A percentile compares a stretch with the other conserved stretches of the same genome.
Conservation (phyloP, 2,329 filamentous ascomycete species). For the Colletotrichum shisoi region DNA sequence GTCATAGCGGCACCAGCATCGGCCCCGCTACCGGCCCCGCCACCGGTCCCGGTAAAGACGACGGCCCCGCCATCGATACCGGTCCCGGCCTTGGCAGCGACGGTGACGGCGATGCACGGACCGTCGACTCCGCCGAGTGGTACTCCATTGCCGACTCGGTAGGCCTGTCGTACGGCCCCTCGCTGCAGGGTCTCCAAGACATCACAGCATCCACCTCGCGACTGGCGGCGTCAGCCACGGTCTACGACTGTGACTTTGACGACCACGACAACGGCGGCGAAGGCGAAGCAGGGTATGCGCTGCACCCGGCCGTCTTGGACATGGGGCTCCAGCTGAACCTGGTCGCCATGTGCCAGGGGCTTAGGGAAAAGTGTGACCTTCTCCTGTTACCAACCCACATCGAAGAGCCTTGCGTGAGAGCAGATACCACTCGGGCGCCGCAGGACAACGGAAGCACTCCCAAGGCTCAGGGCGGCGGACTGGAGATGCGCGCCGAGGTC, state of each 20-base stretch:
- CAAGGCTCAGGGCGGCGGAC: neutral
- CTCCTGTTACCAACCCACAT: conserved; percentile 10
- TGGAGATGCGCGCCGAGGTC: neutral
- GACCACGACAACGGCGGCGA: neutral
- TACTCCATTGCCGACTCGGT: conserved; percentile 14
- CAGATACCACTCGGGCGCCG: neutral
- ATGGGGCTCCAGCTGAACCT: conserved; percentile 7
- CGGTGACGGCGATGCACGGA: conserved; percentile 4
- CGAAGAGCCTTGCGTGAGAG: neutral
- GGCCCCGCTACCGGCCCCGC: neutral
- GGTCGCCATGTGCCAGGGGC: conserved; percentile 23
- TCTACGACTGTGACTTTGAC: neutral
- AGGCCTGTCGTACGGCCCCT: conserved; percentile 8
- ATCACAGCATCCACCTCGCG: neutral
- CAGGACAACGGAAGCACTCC: neutral
- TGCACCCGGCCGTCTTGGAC: conserved; percentile 9
- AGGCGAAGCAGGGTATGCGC: neutral
- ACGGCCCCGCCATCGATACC: too few species aligned
- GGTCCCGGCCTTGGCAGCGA: too few species aligned
- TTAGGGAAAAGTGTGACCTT: conserved; percentile 3
- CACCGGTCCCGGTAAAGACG: too few species aligned
- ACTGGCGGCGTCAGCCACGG: neutral
- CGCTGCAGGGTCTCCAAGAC: neutral
- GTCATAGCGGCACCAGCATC: neutral
- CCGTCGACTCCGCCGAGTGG: conserved; percentile 3